Evolutionary conservation across 495 filamentous ascomycete genomes (phyloP).

Genomic region (Tuber indicum): DNA sequence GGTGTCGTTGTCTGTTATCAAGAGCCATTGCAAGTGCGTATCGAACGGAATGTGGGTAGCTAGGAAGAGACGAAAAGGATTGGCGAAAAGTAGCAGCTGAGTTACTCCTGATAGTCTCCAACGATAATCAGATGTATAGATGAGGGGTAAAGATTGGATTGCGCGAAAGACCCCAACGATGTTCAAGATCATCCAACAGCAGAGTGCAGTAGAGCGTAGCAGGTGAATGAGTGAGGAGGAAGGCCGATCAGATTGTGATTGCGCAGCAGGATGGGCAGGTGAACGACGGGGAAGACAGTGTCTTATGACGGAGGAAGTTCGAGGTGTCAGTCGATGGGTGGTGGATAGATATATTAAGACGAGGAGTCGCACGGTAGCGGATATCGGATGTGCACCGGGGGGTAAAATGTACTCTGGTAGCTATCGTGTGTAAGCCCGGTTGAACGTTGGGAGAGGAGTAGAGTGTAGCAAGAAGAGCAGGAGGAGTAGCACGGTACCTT

Average conservation of each 20-base stretch:
- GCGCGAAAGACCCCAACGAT: slow-evolving; percentile 25
- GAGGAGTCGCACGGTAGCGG: not conserved
- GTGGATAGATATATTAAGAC: slow-evolving; percentile 3
- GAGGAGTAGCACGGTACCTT: slow-evolving; percentile 16
- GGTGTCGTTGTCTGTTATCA: slow-evolving; percentile 73
- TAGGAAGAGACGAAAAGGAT: slow-evolving; percentile 11
- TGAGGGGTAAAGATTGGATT: slow-evolving; percentile 23
- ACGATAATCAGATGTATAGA: slow-evolving; percentile 5
- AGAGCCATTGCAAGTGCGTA: slow-evolving; percentile 76
- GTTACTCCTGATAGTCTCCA: not conserved
- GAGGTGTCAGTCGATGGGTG: not conserved
- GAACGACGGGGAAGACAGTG: slow-evolving; percentile 25
- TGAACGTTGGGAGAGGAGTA: slow-evolving; percentile 16
- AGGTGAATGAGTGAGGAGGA: slow-evolving; percentile 31
- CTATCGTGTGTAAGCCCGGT: slow-evolving; percentile 3
- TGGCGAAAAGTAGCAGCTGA: slow-evolving; percentile 14
- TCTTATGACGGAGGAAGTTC: slow-evolving; percentile 25
- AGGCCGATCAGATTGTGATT: slow-evolving; percentile 32
- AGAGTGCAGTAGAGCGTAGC: slow-evolving; percentile 31
- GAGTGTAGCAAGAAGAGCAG: slow-evolving; percentile 27
- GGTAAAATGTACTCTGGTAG: not conserved
- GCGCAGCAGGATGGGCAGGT: slow-evolving; percentile 35
- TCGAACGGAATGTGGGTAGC: slow-evolving; percentile 6
- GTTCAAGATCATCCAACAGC: slow-evolving; percentile 37
- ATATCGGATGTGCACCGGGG: not conserved